Evolutionary conservation across 371 early-diverging fungal genomes (phyloP), one percentile per base, ranked within the genome.

Genomic region (Mucor irregularis): DNA sequence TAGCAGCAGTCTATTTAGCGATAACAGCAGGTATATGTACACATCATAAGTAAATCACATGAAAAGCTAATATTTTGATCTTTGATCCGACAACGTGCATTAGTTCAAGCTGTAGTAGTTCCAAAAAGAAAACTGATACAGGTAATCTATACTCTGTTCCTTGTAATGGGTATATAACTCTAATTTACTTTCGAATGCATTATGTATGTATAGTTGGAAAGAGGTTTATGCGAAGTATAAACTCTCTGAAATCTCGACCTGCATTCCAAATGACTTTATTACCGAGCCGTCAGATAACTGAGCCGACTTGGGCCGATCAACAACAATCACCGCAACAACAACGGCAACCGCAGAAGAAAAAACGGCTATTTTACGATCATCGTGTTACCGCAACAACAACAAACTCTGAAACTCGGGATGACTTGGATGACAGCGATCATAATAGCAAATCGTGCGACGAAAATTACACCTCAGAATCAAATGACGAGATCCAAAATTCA

Each of bases 211-310:
- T 38, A 60, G 61, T 49, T 13, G 49, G 54, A 16, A 53, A 60
- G 29, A 53, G 49, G 43, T 53, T 53, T 21, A 59, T 53, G 48
- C 59, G 45, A 3, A 31, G 47, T 33, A 48, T 60, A 19, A 16
- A 54, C 22, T 53, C 61, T 28, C 44, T 60, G 7, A 59, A 59
- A 21, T 35, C 51, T 46, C 47, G 60, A 33, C 60, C 60, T 17
- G 46, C 42, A 38, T 58, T 58, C 22, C 51, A 50, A 33, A 53
- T 53, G 53, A 33, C 40, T 19, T 17, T 52, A 25, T 40, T 47
- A 54, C 54, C 54, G 44, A 53, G 48, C 16, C 48, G 43, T 28
- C 38, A 48, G 33, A 40, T 49, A 2, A 17, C 33, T 33, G 60
- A 53, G 35, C 61, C 54, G 50, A 61, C 25, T n/a, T 31, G 34